Evolutionary conservation across 306 rosid species (phyloP).

Genomic region (Acacia confusa): DNA sequence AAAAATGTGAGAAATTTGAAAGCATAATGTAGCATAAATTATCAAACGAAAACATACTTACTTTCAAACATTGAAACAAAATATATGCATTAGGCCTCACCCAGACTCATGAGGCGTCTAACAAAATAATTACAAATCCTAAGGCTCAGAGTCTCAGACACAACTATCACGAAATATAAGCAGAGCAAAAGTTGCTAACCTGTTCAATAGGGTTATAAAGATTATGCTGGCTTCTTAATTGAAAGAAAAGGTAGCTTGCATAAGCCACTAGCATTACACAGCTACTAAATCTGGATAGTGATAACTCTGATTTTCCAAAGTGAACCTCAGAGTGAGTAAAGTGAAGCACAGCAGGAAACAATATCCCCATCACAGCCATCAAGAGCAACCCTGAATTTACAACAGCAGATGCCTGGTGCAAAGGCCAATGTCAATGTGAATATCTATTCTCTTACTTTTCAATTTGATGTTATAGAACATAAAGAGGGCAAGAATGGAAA

Average conservation of each 20-base stretch:
- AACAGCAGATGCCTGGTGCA: slow-evolving; percentile 73
- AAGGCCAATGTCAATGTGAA: slow-evolving; percentile 37
- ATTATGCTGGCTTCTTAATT: slow-evolving; percentile 65
- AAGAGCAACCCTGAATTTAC: slow-evolving; percentile 85
- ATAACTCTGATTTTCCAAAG: slow-evolving; percentile 71
- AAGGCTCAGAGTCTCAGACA: slow-evolving; percentile 8
- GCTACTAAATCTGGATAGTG: slow-evolving; percentile 93
- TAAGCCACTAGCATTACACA: slow-evolving; percentile 82
- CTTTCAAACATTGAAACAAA: not conserved
- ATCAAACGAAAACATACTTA: not conserved
- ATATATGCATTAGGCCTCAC: not conserved
- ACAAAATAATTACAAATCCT: not conserved
- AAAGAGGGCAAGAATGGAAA: slow-evolving; percentile 7
- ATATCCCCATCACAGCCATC: slow-evolving; percentile 95
- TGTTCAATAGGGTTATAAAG: slow-evolving; percentile 52
- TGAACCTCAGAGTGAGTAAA: slow-evolving; percentile 83
- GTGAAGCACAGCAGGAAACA: slow-evolving; percentile 93
- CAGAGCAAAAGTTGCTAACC: slow-evolving; percentile 47
- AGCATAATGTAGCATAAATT: not conserved
- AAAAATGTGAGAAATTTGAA: not conserved
- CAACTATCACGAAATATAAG: not conserved
- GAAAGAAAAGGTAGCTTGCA: slow-evolving; percentile 87
- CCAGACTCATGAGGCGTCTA: not conserved
- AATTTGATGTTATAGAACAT: not conserved
- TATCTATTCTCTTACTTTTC: not conserved